Evolutionary conservation across 2,329 filamentous ascomycete species (phyloP), one percentile per base, ranked within the genome.

Genomic region (Myriosclerotinia scirpicola): DNA sequence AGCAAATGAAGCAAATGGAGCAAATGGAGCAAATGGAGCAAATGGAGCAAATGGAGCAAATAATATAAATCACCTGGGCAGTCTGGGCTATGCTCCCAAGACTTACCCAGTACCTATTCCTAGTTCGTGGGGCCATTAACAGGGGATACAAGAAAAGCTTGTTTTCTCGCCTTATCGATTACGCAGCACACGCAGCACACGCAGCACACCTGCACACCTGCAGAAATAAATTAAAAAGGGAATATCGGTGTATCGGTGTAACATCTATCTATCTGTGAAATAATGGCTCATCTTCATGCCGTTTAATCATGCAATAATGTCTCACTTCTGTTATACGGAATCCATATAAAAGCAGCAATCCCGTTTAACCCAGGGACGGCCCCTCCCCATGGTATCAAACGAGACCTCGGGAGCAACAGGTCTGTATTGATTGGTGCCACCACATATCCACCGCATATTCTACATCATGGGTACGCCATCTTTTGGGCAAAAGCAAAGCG

Each of bases 81-180:
- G n/a, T n/a, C 26, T 26, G 26, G 26, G 26, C 26, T 26, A n/a
- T n/a, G n/a, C n/a, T 26, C 26, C 26, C 26, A 26, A 26, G 26
- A 26, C 26, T 26, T 26, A 26, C 26, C 26, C 3, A 3, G 26
- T 26, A 26, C 26, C 3, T 26, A 26, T 26, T 26, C 26, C 26
- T 3, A 3, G 26, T 26, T 26, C 26, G 26, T 26, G 26, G 26
- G 26, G 26, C 26, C 26, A 26, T 26, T 26, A 26, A 26, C 26
- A 26, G 26, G 30, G 30, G 30, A 34, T 34, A 34, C 30, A 36
- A 30, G n/a, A 38, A 60, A 60, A 60, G 58, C 58, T 30, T 40
- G 44, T 64, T 55, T 66, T 42, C 38, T 34, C n/a, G 44, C 58
- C 58, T 60, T 60, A 60, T 50, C 58, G 44, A 36, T 60, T 60